phyloP scores from a whole-genome alignment of 1,284 basidiomycete genomes.

The Takashimella tepidaria region DNA sequence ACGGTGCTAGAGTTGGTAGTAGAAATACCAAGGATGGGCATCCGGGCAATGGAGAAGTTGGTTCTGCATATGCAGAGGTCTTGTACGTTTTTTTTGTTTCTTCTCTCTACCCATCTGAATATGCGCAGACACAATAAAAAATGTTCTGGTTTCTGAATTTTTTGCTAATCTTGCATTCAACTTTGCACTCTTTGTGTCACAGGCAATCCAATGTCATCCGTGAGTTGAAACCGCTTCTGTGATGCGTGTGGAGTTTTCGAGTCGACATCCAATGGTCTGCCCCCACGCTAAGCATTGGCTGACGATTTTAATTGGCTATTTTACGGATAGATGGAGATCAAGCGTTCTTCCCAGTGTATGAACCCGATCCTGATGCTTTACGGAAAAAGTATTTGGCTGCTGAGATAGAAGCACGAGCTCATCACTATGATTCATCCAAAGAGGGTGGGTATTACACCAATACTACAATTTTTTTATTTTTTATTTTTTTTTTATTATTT shows the following conservation, averaged over 20 bases:
- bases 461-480: too few species aligned
- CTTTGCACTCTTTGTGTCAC: conserved; percentile 10
- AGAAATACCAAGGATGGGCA: too few species aligned
- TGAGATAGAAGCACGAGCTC: conserved; percentile 60
- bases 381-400: conserved; percentile 71
- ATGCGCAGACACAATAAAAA: too few species aligned
- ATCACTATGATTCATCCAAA: conserved; percentile 73
- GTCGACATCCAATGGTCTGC: too few species aligned
- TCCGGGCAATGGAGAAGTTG: not conserved
- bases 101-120: too few species aligned
- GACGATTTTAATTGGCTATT: conserved; percentile 10
- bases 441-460: conserved; percentile 62
- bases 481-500: too few species aligned
- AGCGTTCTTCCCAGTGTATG: conserved; percentile 75
- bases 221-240: conserved; percentile 36
- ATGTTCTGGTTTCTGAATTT: not conserved
- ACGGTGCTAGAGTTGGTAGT: not conserved
- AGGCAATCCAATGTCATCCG: conserved; percentile 59
- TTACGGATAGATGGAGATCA: conserved; percentile 58
- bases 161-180: too few species aligned
- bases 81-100: conserved; percentile 27
- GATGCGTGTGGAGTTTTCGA: too few species aligned
- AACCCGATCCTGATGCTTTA: conserved; percentile 72
- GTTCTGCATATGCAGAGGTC: conserved; percentile 40
- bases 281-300: conserved; percentile 6